phyloP scores from a whole-genome alignment of 805 yeast species.

The Wickerhamomyces queroliae region DNA sequence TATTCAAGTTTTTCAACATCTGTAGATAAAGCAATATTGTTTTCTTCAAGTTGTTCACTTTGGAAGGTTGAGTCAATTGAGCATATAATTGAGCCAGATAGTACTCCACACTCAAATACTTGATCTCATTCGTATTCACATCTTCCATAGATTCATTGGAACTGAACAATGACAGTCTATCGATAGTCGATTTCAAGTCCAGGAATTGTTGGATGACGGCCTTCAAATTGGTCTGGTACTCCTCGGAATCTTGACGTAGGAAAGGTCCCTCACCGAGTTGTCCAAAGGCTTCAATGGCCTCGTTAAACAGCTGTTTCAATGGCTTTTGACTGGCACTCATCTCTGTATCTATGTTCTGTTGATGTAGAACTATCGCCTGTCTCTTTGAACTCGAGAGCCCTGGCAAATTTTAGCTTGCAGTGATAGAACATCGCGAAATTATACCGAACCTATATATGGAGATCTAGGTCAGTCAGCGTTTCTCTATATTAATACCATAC shows the following conservation, averaged over 20 bases:
- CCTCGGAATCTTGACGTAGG: conserved; percentile 36
- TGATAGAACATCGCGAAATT: too few species aligned
- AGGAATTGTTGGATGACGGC: conserved; percentile 34
- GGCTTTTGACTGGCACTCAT: too few species aligned
- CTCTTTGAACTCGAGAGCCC: too few species aligned
- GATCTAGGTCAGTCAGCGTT: too few species aligned
- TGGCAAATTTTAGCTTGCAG: too few species aligned
- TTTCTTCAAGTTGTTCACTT: conserved; percentile 29
- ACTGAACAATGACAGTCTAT: conserved; percentile 57
- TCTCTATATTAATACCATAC: too few species aligned
- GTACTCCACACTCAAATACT: conserved; percentile 54
- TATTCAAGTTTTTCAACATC: conserved; percentile 38
- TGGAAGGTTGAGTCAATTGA: conserved; percentile 25
- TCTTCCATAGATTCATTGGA: conserved; percentile 69
- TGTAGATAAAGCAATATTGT: conserved; percentile 39
- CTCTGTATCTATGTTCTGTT: too few species aligned
- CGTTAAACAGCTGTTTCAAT: conserved; percentile 3
- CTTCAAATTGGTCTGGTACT: conserved; percentile 34
- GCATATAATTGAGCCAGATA: conserved; percentile 39
- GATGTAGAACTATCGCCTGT: too few species aligned
- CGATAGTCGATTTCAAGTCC: conserved; percentile 37
- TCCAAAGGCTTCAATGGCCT: background rate
- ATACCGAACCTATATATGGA: too few species aligned
- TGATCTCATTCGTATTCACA: conserved; percentile 54
- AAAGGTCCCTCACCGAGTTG: conserved; percentile 8